Percentiles rank a stretch among this genome's conserved stretches.
phyloP scores from a whole-genome alignment of 495 filamentous ascomycete genomes.

The Talaromyces ruber region DNA sequence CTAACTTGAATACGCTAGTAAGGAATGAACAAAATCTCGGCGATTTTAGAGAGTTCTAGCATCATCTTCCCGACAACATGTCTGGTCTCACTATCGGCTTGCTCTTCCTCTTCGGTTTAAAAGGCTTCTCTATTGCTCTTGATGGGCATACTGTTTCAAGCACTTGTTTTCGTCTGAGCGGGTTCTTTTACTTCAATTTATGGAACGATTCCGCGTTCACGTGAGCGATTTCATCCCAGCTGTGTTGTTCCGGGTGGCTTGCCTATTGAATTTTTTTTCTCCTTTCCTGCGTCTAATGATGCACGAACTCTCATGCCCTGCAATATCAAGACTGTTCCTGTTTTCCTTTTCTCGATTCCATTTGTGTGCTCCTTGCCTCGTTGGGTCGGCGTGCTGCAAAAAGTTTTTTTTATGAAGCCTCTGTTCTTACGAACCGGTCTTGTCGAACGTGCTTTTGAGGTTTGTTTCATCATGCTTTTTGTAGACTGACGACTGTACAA shows the following conservation, averaged over 20 bases:
- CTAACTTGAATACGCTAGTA: slow-evolving; percentile 5
- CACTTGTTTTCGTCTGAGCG: slow-evolving; percentile 41
- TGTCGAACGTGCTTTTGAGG: slow-evolving; percentile 35
- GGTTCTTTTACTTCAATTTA: slow-evolving; percentile 19
- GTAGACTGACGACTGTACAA: slow-evolving; percentile 29
- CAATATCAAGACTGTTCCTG: slow-evolving; percentile 8
- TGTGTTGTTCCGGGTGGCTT: slow-evolving; percentile 9
- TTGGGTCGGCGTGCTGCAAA: slow-evolving; percentile 44
- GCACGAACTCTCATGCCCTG: slow-evolving; percentile 11
- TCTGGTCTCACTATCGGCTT: slow-evolving; percentile 37
- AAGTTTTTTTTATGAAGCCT: slow-evolving; percentile 33
- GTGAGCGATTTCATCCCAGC: slow-evolving; percentile 17
- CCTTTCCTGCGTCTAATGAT: slow-evolving; percentile 7
- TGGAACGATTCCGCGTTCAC: slow-evolving; percentile 3
- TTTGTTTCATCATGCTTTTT: slow-evolving; percentile 24
- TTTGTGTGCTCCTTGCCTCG: slow-evolving; percentile 26
- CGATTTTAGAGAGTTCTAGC: slow-evolving; percentile 31
- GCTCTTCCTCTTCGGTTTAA: slow-evolving; percentile 25
- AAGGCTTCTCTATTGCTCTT: slow-evolving; percentile 37
- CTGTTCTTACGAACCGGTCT: slow-evolving; percentile 30
- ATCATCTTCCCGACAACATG: slow-evolving; percentile 34
- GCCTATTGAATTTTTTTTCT: slow-evolving; percentile 8
- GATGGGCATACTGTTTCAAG: slow-evolving; percentile 39
- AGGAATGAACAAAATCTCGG: slow-evolving; percentile 7
- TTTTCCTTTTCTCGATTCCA: slow-evolving; percentile 12